phyloP scores from a whole-genome alignment of 2,329 filamentous ascomycete genomes.

The Monosporascus sp. region DNA sequence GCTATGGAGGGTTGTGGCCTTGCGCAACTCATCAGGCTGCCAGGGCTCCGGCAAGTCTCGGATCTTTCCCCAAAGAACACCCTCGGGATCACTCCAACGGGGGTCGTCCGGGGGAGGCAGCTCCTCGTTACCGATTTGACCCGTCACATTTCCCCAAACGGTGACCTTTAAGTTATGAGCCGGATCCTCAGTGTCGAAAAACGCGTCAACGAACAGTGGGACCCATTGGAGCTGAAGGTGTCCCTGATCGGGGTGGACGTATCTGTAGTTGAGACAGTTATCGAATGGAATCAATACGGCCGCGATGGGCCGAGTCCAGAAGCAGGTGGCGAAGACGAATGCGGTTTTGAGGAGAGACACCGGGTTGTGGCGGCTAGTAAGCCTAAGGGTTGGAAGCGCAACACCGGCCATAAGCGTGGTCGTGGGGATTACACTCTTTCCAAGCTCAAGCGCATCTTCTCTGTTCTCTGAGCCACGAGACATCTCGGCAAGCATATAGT shows the following conservation, averaged over 20 bases:
- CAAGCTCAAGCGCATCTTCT: background rate
- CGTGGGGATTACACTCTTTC: background rate
- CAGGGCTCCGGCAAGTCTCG: slow-evolving; percentile 50
- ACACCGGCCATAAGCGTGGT: background rate
- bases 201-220: slow-evolving; percentile 68
- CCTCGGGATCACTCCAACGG: slow-evolving; percentile 56
- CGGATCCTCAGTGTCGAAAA: slow-evolving; percentile 58
- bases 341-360: slow-evolving; percentile 6
- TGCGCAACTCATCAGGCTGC: slow-evolving; percentile 35
- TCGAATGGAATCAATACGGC: slow-evolving; percentile 71
- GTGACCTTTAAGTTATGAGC: slow-evolving; percentile 68
- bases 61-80: slow-evolving; percentile 71
- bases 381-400: background rate
- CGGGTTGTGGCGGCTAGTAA: background rate
- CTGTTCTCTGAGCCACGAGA: background rate
- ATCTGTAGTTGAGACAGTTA: slow-evolving; percentile 70
- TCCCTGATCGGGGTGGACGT: slow-evolving; percentile 41
- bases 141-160: slow-evolving; percentile 87
- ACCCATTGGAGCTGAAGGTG: slow-evolving; percentile 68
- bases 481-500: background rate
- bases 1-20: slow-evolving; percentile 68
- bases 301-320: slow-evolving; percentile 37
- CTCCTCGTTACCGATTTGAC: slow-evolving; percentile 51
- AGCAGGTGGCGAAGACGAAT: slow-evolving; percentile 33
- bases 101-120: slow-evolving; percentile 57